These are phyloP conservation scores for Saccharomycopsis sp. DNA, from an alignment of 805 yeast genomes.

Conservation along the genomic window DNA sequence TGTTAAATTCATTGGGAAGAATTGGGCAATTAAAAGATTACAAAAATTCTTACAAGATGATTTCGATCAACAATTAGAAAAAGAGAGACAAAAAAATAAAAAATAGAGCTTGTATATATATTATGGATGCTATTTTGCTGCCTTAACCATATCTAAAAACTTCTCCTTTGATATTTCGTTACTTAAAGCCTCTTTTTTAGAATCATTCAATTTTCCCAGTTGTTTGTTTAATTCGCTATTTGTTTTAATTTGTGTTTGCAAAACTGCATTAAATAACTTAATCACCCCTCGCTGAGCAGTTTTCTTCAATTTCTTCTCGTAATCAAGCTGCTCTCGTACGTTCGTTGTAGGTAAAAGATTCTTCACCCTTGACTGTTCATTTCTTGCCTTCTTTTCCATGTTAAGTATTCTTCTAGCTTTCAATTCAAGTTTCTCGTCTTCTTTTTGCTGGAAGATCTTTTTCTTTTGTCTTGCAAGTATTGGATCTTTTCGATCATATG, in stretches of 20 bases:
- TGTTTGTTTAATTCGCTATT: constrained; percentile 36
- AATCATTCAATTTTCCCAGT: constrained; percentile 31
- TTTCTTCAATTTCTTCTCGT: constrained; percentile 64
- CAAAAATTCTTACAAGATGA: constrained; percentile 39
- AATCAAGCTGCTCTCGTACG: constrained; percentile 51
- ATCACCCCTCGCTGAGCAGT: constrained; percentile 87
- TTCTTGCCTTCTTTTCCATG: constrained; percentile 61
- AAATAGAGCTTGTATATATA: background rate
- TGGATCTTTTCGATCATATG: constrained; percentile 85
- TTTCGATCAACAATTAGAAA: constrained; percentile 12
- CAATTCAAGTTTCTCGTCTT: constrained; percentile 72
- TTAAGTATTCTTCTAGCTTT: constrained; percentile 69
- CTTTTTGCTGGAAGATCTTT: constrained; percentile 60
- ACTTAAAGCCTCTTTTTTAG: constrained; percentile 51
- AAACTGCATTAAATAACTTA: constrained; percentile 73
- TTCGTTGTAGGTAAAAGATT: constrained; percentile 42
- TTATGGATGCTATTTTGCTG: constrained; percentile 40
- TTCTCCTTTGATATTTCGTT: constrained; percentile 83
- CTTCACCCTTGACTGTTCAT: constrained; percentile 61
- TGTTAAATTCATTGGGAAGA: constrained; percentile 65
- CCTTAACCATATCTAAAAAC: constrained; percentile 80
- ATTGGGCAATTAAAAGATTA: constrained; percentile 74
- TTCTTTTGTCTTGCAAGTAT: constrained; percentile 79
- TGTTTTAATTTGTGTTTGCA: constrained; percentile 66
- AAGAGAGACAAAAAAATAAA: constrained; percentile 1